phyloP scores from a whole-genome alignment of 2,329 filamentous ascomycete genomes.

The Sarocladiaceae sp. region DNA sequence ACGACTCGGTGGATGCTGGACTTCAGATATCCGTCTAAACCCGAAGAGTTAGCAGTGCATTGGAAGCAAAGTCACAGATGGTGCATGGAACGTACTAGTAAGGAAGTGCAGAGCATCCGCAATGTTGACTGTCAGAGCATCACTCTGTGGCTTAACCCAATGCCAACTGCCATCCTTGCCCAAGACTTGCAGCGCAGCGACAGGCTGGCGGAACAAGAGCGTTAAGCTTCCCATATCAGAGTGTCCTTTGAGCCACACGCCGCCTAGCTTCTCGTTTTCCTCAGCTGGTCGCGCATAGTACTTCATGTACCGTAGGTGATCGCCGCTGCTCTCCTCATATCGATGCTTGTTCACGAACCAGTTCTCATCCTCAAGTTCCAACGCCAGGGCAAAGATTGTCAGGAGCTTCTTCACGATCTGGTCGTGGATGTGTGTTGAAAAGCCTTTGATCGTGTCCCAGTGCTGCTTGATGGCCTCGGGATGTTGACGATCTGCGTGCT shows the following conservation, averaged over 20 bases:
- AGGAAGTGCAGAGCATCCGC: constrained; percentile 43
- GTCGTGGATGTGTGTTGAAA: constrained; percentile 28
- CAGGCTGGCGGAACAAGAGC: constrained; percentile 50
- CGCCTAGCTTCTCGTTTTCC: constrained; percentile 31
- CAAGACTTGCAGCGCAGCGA: constrained; percentile 50
- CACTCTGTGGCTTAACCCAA: constrained; percentile 40
- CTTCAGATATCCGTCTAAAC: constrained; percentile 38
- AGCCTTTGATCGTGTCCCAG: constrained; percentile 24
- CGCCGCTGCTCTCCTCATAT: constrained; percentile 42
- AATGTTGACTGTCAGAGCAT: constrained; percentile 46
- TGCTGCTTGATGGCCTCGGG: constrained; percentile 26
- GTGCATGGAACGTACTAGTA: too few relatives aligned
- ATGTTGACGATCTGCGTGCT: constrained; percentile 22
- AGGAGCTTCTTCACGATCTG: constrained; percentile 27
- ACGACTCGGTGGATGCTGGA: constrained; percentile 38
- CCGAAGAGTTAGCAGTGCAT: too few relatives aligned
- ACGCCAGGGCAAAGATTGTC: constrained; percentile 36
- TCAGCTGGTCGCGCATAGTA: constrained; percentile 42
- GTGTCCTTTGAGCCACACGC: constrained; percentile 35
- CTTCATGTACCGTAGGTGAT: constrained; percentile 55
- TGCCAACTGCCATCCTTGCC: constrained; percentile 36
- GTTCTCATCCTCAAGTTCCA: constrained; percentile 51
- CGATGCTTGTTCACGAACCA: constrained; percentile 45
- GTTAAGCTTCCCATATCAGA: constrained; percentile 52
- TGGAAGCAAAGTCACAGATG: too few relatives aligned